Base-by-base conservation (phyloP, 257 asterid species). In the Marsdenia floribunda region DNA sequence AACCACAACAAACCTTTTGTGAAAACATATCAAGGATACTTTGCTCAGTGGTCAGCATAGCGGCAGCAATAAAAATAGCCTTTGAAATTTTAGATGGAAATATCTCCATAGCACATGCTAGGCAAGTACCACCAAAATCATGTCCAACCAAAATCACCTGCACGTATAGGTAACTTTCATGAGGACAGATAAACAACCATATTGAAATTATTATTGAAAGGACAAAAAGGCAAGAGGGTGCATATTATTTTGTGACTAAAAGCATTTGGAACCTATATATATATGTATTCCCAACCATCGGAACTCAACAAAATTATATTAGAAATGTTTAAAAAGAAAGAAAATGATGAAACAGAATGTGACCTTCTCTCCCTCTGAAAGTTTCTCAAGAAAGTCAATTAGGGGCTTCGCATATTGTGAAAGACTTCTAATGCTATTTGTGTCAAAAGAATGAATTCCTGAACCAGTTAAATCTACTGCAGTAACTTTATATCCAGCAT, bases 61-160 rank as follows among this genome's bases (percentile, higher is more conserved):
- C 88, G 4, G 99, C 99, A 63, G 97, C 90, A 54, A 91, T 80
- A 81, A 89, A 95, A 77, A 95, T 82, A 64, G 99, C 99, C 85
- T 91, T 95, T 14, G 97, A 82, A 70, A 93, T 84, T 83, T 88
- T 95, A 44, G 86, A 57, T 18, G 94, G 91, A 81, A 84, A 86
- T 70, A 81, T 64, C 87, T 95, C 99, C 99, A 93, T 93, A 33
- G 88, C 89, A 82, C 86, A 89, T 61, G 99, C 89, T 83, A 93
- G 82, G 80, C 99, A 93, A 26, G 97, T 90, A 79, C 99, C 99
- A 40, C 98, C 99, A 80, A 95, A 93, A 87, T 95, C 99, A 82
- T 95, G 99, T 49, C 97, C 99, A 33, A 89, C 98, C 82, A 95
- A 84, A 81, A 93, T 90, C 65, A 95, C 97, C 99, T 95, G 93